Evolutionary conservation across 202 grass and related monocot species (phyloP).

Genomic region (Bolboschoenoplectus hybrid): DNA sequence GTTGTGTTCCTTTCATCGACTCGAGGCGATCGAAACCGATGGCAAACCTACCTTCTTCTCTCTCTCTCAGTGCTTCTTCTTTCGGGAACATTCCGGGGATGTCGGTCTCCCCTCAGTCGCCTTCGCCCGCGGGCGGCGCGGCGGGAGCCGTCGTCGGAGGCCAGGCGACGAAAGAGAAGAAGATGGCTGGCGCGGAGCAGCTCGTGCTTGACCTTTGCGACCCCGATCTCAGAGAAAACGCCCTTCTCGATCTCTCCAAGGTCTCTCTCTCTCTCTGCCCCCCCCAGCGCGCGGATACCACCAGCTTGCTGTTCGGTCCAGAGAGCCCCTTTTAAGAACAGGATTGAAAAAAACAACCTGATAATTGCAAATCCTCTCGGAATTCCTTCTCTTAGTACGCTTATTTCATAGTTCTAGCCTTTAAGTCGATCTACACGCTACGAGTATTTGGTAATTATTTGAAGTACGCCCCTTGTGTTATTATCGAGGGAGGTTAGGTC

Average conservation of each 20-base stretch:
- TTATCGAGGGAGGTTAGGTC: neutral
- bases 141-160: neutral
- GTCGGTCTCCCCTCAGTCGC: slow-evolving; percentile 42
- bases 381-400: neutral
- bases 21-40: slow-evolving; percentile 35
- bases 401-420: neutral
- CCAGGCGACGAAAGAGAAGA: slow-evolving; percentile 50
- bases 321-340: slow-evolving; percentile 18
- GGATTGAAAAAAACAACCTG: neutral
- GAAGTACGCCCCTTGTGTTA: neutral
- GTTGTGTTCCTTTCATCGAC: neutral
- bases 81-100: slow-evolving; percentile 44
- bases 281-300: neutral
- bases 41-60: slow-evolving; percentile 60
- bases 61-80: slow-evolving; percentile 58
- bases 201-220: slow-evolving; percentile 82
- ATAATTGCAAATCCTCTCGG: neutral
- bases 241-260: slow-evolving; percentile 78
- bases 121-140: slow-evolving; percentile 14
- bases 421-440: neutral
- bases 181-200: slow-evolving; percentile 67
- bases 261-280: slow-evolving; percentile 21
- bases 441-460: neutral
- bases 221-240: slow-evolving; percentile 70
- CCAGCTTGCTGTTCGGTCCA: neutral